These are phyloP conservation scores for Trichomonascaceae sp. DNA, from an alignment of 1,139 yeast species.

Conservation along the genomic window DNA sequence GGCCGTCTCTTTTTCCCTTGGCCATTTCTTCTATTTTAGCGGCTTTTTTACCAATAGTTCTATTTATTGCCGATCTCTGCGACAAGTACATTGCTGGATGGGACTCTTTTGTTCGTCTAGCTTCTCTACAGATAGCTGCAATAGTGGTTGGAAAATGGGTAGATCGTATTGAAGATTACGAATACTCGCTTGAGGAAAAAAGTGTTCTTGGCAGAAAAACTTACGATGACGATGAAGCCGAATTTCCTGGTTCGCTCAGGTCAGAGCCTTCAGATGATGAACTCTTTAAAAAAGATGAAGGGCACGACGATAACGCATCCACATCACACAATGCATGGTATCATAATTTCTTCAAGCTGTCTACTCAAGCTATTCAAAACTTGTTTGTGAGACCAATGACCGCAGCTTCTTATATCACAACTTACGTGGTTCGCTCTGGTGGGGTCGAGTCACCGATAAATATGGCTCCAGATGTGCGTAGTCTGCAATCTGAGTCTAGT, in stretches of 20 bases:
- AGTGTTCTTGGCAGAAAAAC: constrained; percentile 74
- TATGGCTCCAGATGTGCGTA: neutral
- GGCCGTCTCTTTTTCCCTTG: constrained; percentile 33
- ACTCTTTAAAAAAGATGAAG: neutral
- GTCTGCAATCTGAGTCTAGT: neutral
- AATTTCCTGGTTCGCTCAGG: neutral
- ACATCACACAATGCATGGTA: neutral
- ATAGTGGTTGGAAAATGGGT: constrained; percentile 89
- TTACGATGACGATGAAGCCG: constrained; percentile 54
- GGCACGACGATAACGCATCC: neutral
- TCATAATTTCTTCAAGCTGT: neutral
- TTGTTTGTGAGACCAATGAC: constrained; percentile 2
- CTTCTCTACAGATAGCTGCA: constrained; percentile 33
- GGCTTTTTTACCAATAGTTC: constrained; percentile 60
- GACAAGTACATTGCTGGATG: constrained; percentile 65
- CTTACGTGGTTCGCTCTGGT: constrained; percentile 1
- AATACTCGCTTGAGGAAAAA: constrained; percentile 57
- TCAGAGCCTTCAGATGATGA: neutral
- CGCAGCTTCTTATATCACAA: constrained; percentile 1
- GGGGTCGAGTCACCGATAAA: neutral
- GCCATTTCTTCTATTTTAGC: constrained; percentile 54
- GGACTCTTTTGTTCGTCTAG: constrained; percentile 69
- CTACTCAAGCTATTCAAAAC: neutral
- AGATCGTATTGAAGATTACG: constrained; percentile 56
- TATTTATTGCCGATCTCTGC: constrained; percentile 74